Evolutionary conservation across 2,329 filamentous ascomycete genomes (phyloP), one percentile per base, ranked within the genome.

Genomic region (Dothiorella sarmentorum): DNA sequence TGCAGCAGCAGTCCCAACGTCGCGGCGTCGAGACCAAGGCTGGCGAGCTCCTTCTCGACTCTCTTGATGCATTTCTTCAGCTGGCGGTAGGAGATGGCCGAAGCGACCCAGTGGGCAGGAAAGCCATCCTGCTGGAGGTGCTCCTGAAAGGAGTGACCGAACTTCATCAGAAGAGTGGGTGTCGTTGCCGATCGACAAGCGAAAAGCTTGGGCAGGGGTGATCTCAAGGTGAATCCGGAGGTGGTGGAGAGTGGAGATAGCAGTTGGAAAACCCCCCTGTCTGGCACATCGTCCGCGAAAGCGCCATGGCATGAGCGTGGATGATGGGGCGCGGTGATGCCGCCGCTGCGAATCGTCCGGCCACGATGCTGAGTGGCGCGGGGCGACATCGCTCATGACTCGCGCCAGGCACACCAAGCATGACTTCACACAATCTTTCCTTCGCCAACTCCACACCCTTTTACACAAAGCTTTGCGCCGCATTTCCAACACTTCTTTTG

Each of bases 1-100:
- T 65, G 59, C 57, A 89, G 78, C 26, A 94, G 79, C 59, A 83
- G 81, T 45, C 84, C 80, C 58, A 95, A 76, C 1, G 87, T 91
- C 9, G 86, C 81, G 4, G 83, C 82, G 63, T 90, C 87, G 27
- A 95, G 82, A 7, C 90, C 90, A 13, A 93, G 76, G 31, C 81
- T 80, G 38, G 80, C 76, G 55, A 96, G 80, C 76, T 96, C 90
- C 53, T 78, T 76, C 63, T 87, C 84, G 51, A 95, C 86, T 69
- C 86, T 87, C 69, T 92, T 93, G 69, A 96, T 87, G 73, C 89
- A 90, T 76, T 95, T 96, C 75, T 96, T 96, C 59, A 96, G 82
- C 72, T 91, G 84, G 43, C 87, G 83, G 71, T 96, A 96, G 2
- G 89, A 90, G 62, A 96, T 89, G 49, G 91, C 90, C 26, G 85